Base-by-base conservation (phyloP, 139 green algal genomes). In the Auxenochlorella protothecoides region DNA sequence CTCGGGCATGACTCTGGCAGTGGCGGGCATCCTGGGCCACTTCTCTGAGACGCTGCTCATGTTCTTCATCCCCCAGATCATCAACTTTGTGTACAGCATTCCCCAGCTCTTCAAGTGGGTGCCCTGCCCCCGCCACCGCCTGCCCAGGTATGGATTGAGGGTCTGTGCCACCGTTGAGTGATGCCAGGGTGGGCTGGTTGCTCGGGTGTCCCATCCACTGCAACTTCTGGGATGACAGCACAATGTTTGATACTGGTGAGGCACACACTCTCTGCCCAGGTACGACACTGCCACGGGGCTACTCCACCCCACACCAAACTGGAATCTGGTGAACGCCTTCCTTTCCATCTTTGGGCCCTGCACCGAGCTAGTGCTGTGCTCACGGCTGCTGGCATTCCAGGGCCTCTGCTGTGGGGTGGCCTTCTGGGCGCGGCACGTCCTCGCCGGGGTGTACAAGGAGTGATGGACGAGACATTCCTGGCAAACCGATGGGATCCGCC, bases 11-110 rank as follows among this genome's bases (percentile, higher is more conserved):
- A 84, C 92, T 0, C 85, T 99, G n/a, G 94, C 90, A 7, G 93
- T 98, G 6, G 91, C 92, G 2, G 93, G 95, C 69, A 98, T 98
- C 67, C 83, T 99, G 54, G 95, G 95, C 12, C 95, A 99, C 84
- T 96, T 96, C 75, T 91, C 79, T 59, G 94, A 99, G 81, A 99
- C 91, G 51, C 83, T 99, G 68, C 85, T 99, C 67, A 75, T 98
- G 13, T 97, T 99, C 81, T 87, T 98, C 44, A 72, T 97, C 3
- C 94, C 94, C 3, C 89, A 96, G 78, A 73, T 97, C 66, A 80
- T 99, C 80, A 99, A 99, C 85, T 99, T 99, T 80, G 74, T 97
- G 4, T 98, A 99, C 84, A 94, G 83, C 9, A 56, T 94, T 10
- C 93, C 94, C 6, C 94, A 99, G 86, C 87, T 99, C 10, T 95